Conservation (phyloP, 2,329 filamentous ascomycete genomes). For the Hypoxylon sp. region DNA sequence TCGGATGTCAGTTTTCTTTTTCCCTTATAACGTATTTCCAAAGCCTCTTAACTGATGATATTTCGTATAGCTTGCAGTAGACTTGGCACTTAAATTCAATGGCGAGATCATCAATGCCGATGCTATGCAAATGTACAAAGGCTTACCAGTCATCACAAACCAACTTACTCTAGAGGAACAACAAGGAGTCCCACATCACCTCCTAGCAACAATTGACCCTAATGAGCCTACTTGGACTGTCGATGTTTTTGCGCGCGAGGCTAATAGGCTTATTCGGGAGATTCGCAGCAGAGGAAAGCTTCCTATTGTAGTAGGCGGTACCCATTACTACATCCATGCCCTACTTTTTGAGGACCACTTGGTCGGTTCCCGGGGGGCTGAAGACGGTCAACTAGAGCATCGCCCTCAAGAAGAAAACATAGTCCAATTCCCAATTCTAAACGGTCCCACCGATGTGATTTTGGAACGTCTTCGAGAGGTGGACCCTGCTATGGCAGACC, state of each 20-base stretch:
- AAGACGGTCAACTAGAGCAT: slow-evolving; percentile 57
- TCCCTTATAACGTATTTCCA: slow-evolving; percentile 43
- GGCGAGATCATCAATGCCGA: slow-evolving; percentile 98
- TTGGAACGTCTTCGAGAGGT: slow-evolving; percentile 80
- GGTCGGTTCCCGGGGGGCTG: slow-evolving; percentile 57
- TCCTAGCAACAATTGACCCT: slow-evolving; percentile 83
- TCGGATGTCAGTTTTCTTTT: slow-evolving; percentile 56
- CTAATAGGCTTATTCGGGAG: slow-evolving; percentile 77
- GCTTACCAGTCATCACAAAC: slow-evolving; percentile 94
- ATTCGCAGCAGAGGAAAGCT: slow-evolving; percentile 84
- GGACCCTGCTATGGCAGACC: slow-evolving; percentile 88
- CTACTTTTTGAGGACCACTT: slow-evolving; percentile 84
- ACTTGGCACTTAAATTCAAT: slow-evolving; percentile 84
- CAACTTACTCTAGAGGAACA: slow-evolving; percentile 84
- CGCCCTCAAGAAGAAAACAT: slow-evolving; percentile 55
- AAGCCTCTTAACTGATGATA: slow-evolving; percentile 24
- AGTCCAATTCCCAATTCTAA: slow-evolving; percentile 77
- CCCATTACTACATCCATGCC: slow-evolving; percentile 94
- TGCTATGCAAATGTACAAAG: slow-evolving; percentile 97
- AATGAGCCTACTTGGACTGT: slow-evolving; percentile 88
- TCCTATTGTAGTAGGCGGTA: slow-evolving; percentile 93
- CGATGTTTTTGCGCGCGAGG: slow-evolving; percentile 80
- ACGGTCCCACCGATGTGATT: slow-evolving; percentile 79
- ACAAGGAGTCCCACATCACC: slow-evolving; percentile 86
- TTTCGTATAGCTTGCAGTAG: slow-evolving; percentile 82